Evolutionary conservation across 352 stramenopile genomes (phyloP).

Genomic region (Pythium oligandrum): DNA sequence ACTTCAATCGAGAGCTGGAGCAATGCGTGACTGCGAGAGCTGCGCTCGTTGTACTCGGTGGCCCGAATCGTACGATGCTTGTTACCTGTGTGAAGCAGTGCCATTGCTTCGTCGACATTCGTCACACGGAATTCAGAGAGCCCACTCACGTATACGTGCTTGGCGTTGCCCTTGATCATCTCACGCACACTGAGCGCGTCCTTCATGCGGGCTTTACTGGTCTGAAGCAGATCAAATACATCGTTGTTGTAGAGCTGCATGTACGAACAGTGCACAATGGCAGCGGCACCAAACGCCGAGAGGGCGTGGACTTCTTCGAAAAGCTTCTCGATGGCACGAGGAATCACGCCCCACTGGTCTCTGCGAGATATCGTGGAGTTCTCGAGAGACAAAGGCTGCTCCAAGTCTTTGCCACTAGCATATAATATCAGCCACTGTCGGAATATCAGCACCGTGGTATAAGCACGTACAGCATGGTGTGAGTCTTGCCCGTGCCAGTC

Average conservation of each 20-base stretch:
- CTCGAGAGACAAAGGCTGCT: conserved; percentile 28
- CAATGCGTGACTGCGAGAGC: conserved; percentile 82
- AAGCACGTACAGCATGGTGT: conserved; percentile 77
- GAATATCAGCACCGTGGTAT: too few species aligned
- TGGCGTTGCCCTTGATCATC: conserved; percentile 73
- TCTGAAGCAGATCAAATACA: conserved; percentile 66
- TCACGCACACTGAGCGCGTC: conserved; percentile 48
- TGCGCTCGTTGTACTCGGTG: conserved; percentile 85
- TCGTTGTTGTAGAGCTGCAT: conserved; percentile 92
- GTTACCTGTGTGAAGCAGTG: conserved; percentile 71
- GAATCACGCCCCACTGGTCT: conserved; percentile 74
- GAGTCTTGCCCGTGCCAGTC: conserved; percentile 88
- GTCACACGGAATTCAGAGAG: conserved; percentile 87
- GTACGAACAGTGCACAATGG: conserved; percentile 84
- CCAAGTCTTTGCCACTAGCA: conserved; percentile 46
- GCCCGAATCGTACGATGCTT: conserved; percentile 85
- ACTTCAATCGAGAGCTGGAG: conserved; percentile 81
- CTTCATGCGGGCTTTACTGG: conserved; percentile 51
- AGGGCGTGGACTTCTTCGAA: conserved; percentile 73
- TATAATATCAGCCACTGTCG: too few species aligned
- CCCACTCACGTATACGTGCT: conserved; percentile 88
- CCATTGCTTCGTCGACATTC: conserved; percentile 69
- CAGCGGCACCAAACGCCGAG: conserved; percentile 38
- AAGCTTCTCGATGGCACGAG: conserved; percentile 74
- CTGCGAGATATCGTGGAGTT: background rate